Percentiles rank a stretch among this genome's conserved stretches.
phyloP scores from a whole-genome alignment of 1,139 yeast genomes.

The Saccharomycopsis phalli region DNA sequence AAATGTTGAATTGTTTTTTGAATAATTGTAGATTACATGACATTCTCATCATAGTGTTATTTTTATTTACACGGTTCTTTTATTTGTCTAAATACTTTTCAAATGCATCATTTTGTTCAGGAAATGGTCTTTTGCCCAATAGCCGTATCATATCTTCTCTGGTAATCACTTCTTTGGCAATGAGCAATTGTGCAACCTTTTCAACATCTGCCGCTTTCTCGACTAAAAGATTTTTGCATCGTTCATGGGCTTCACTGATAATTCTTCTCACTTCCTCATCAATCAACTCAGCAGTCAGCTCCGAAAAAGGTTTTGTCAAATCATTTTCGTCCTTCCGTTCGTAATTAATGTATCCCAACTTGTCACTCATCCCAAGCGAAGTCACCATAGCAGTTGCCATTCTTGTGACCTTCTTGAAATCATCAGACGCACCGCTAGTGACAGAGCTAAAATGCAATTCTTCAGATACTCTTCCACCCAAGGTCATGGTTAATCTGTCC shows the following conservation, averaged over 20 bases:
- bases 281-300: slow-evolving; percentile 55
- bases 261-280: slow-evolving; percentile 60
- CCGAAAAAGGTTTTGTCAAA: slow-evolving; percentile 63
- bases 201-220: slow-evolving; percentile 58
- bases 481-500: slow-evolving; percentile 73
- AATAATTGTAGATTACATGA: too few species aligned
- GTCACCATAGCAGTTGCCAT: slow-evolving; percentile 76
- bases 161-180: slow-evolving; percentile 62
- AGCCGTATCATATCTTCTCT: slow-evolving; percentile 74
- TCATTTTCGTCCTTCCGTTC: slow-evolving; percentile 44
- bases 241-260: slow-evolving; percentile 43
- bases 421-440: slow-evolving; percentile 77
- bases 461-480: slow-evolving; percentile 76
- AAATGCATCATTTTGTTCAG: slow-evolving; percentile 71
- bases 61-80: too few species aligned
- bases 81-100: slow-evolving; percentile 59
- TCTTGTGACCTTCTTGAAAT: slow-evolving; percentile 67
- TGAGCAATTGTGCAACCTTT: slow-evolving; percentile 59
- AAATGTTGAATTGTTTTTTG: too few species aligned
- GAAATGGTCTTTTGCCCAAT: slow-evolving; percentile 69
- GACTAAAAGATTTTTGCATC: slow-evolving; percentile 45
- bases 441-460: slow-evolving; percentile 70
- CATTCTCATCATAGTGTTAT: too few species aligned
- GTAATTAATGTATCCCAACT: slow-evolving; percentile 52
- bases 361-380: slow-evolving; percentile 65